These are phyloP conservation scores for Nannochloropsis gaditana DNA, from an alignment of 108 stramenopile species.

Conservation along the genomic window DNA sequence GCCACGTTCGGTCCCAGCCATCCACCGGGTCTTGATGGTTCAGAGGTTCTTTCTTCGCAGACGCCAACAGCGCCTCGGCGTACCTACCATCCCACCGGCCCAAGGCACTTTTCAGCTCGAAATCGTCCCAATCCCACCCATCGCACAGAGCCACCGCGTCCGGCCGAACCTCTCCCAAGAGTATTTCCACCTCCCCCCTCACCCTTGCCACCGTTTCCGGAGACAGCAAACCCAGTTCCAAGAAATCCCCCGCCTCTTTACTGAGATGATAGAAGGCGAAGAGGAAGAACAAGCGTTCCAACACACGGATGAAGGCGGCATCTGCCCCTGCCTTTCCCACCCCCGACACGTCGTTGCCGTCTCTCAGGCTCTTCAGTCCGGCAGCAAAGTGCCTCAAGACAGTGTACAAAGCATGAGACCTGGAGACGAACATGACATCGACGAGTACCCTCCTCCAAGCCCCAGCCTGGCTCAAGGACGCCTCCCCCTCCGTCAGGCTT, in stretches of 20 bases:
- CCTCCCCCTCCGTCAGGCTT: not conserved
- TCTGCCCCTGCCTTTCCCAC: not conserved
- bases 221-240: not conserved
- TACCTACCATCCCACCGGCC: not conserved
- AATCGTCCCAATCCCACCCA: not conserved
- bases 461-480: not conserved
- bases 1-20: not conserved
- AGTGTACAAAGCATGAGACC: not conserved
- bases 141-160: not conserved
- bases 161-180: not conserved
- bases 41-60: not conserved
- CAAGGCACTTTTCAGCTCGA: not conserved
- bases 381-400: not conserved
- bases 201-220: not conserved
- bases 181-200: not conserved
- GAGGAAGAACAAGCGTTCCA: constrained; percentile 8
- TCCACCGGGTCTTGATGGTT: constrained; percentile 3
- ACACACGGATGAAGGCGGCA: not conserved
- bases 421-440: not conserved
- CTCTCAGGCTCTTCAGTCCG: not conserved
- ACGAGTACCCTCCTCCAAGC: not conserved
- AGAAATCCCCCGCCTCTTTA: not conserved
- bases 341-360: not conserved
- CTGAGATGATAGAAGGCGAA: constrained; percentile 6
- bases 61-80: not conserved